Evolutionary conservation across 495 filamentous ascomycete species (phyloP).

Genomic region (Hypomontagnella monticulosa): DNA sequence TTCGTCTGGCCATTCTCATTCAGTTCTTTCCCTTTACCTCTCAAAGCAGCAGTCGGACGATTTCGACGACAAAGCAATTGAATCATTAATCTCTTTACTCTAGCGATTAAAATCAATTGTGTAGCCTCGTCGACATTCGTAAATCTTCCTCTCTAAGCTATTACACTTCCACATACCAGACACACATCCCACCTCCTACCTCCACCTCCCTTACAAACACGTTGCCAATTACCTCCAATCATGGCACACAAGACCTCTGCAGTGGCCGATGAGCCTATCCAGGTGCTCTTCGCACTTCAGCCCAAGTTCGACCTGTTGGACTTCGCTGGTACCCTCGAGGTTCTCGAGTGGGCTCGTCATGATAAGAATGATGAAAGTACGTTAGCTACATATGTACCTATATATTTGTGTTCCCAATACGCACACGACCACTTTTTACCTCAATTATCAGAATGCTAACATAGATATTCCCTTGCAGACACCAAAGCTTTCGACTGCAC

Average conservation of each 20-base stretch:
- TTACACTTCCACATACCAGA: conserved; percentile 12
- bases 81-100: conserved; percentile 17
- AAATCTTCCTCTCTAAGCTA: conserved; percentile 9
- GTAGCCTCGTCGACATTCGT: conserved; percentile 11
- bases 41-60: conserved; percentile 17
- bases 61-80: conserved; percentile 36
- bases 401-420: conserved; percentile 8
- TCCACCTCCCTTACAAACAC: conserved; percentile 14
- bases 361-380: conserved; percentile 69
- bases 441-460: conserved; percentile 19
- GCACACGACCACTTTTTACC: conserved; percentile 16
- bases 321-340: conserved; percentile 73
- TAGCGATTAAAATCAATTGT: conserved; percentile 27
- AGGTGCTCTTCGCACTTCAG: conserved; percentile 62
- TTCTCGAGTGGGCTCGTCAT: conserved; percentile 67
- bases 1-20: conserved; percentile 38
- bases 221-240: conserved; percentile 44
- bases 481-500: conserved; percentile 72
- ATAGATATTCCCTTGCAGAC: conserved; percentile 42
- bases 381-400: conserved; percentile 30
- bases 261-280: conserved; percentile 60
- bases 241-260: conserved; percentile 61
- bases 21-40: conserved; percentile 19
- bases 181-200: neutral
- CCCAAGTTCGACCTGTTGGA: conserved; percentile 66